Evolutionary conservation across 2,329 filamentous ascomycete genomes (phyloP), one percentile per base, ranked within the genome.

Genomic region (Hymenoscyphus fraxineus): DNA sequence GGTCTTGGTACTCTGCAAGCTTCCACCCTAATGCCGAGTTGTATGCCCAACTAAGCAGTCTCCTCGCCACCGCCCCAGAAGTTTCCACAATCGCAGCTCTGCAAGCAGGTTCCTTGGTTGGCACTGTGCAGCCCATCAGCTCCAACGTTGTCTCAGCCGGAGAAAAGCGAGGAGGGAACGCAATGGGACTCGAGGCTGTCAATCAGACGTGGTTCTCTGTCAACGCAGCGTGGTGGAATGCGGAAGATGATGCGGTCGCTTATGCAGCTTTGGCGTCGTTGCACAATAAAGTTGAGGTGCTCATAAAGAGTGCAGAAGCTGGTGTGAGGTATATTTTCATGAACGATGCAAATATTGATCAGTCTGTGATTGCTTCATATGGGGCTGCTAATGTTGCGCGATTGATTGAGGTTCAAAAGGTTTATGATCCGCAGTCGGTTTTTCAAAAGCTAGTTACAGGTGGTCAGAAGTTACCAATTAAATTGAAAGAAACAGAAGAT

Each of bases 181-280:
- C 19, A 15, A 44, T 63, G 31, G 22, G 27, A 9, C 16, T 59
- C 10, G 41, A 59, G 19, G 22, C 61, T 19, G 32, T 63, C 12
- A 60, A 59, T 41, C 56, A 59, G n/a, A 59, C 61, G 3, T 63
- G 61, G 57, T 54, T 63, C 13, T 22, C 57, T 35, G 12, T 59
- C 6, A 44, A 59, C 19, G 41, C 31, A 0, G 59, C 27, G 27
- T 61, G 59, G 59, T 61, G 44, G 59, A 32, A 19, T 12, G 7
- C 31, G 3, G 59, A 32, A 13, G 59, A 61, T 16, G 27, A 54
- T 27, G 15, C 3, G 16, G 32, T 10, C n/a, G 7, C 22, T n/a
- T 31, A 56, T 32, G 54, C 22, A 1, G 32, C 54, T 57, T 13
- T 57, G 13, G 54, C 13, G 16, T 16, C 32, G 3, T n/a, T 32